Percentiles rank a stretch among this genome's conserved stretches.
These are phyloP conservation scores for Xylaria sp. DNA, from an alignment of 2,329 filamentous ascomycete species.

Conservation along the genomic window DNA sequence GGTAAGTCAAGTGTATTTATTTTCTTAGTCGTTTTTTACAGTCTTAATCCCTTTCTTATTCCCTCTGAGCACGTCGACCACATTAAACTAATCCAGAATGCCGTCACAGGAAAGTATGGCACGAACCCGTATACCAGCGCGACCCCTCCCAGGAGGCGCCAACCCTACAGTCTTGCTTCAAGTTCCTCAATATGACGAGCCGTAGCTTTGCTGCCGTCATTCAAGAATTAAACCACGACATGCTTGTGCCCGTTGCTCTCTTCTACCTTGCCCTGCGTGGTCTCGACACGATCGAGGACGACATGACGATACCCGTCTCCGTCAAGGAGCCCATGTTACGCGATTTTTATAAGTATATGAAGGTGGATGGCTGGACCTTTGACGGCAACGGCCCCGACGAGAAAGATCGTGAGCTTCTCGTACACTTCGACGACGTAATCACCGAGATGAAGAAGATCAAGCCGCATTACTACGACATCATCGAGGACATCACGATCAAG, in stretches of 20 bases:
- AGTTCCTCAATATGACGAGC: constrained; percentile 86
- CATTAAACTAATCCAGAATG: constrained; percentile 6
- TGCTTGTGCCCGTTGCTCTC: constrained; percentile 86
- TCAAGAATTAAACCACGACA: constrained; percentile 92
- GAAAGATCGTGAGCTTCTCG: constrained; percentile 91
- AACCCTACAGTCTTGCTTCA: constrained; percentile 84
- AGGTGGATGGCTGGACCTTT: constrained; percentile 91
- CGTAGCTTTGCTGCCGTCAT: constrained; percentile 95
- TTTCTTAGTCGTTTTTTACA: not conserved
- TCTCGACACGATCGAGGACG: constrained; percentile 98
- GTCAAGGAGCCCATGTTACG: constrained; percentile 89
- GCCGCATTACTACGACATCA: constrained; percentile 83
- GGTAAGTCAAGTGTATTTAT: constrained; percentile 63
- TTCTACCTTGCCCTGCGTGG: constrained; percentile 95
- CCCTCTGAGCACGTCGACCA: not conserved
- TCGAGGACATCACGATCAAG: constrained; percentile 89
- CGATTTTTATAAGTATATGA: constrained; percentile 81
- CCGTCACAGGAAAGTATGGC: constrained; percentile 86
- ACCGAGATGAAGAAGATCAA: constrained; percentile 90
- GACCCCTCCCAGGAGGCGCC: constrained; percentile 78
- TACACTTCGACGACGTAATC: constrained; percentile 90
- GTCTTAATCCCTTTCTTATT: not conserved
- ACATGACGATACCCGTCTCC: constrained; percentile 87
- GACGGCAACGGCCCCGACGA: constrained; percentile 86
- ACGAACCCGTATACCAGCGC: constrained; percentile 90